Conservation (phyloP, 257 asterid species). For the Fraxinus cuspidata region DNA sequence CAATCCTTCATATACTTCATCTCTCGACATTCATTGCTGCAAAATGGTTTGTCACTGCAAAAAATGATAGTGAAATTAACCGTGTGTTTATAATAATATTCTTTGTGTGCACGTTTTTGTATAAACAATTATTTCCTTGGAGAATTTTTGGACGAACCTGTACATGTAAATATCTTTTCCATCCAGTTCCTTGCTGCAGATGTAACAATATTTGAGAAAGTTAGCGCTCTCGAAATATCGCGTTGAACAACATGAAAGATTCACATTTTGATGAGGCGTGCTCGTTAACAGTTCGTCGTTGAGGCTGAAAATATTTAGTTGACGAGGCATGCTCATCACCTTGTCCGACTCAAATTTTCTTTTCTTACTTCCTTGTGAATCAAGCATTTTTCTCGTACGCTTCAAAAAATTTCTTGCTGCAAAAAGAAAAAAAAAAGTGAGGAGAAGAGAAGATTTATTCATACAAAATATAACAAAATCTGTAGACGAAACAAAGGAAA, state of each 20-base stretch:
- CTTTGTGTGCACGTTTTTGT: too few species aligned
- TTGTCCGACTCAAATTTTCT: background rate
- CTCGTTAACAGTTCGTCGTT: too few species aligned
- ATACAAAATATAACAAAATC: background rate
- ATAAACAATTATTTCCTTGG: background rate
- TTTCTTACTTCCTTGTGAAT: background rate
- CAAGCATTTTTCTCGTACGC: background rate
- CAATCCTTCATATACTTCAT: background rate
- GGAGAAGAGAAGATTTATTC: too few species aligned
- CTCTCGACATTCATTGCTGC: slow-evolving; percentile 35
- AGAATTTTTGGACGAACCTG: slow-evolving; percentile 23
- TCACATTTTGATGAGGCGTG: background rate
- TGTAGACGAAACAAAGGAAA: background rate
- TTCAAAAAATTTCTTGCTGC: background rate
- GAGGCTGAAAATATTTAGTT: too few species aligned
- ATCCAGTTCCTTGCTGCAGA: slow-evolving; percentile 6
- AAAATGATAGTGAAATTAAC: background rate
- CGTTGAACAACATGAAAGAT: background rate
- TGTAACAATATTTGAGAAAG: slow-evolving; percentile 22
- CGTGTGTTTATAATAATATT: background rate
- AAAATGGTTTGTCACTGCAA: slow-evolving; percentile 35
- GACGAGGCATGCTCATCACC: too few species aligned
- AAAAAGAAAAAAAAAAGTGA: background rate
- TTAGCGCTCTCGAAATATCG: background rate
- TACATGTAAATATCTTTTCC: slow-evolving; percentile 22